A percentile compares a stretch with the other conserved stretches of the same genome.
phyloP scores from a whole-genome alignment of 2,329 filamentous ascomycete genomes.

The Aureobasidium subglaciale region DNA sequence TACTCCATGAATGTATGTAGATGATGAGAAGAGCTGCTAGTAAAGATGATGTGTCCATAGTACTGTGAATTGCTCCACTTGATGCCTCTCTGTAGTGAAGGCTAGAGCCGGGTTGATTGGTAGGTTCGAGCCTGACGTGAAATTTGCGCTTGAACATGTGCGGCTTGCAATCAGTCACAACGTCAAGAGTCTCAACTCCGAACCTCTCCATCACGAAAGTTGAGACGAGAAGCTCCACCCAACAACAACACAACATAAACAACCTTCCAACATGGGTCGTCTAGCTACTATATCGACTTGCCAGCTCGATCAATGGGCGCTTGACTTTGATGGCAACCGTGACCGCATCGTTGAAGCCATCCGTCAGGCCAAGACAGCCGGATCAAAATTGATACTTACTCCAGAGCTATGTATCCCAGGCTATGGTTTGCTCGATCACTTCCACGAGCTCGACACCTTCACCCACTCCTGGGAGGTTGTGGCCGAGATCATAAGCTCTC shows the following conservation, averaged over 20 bases:
- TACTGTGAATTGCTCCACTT: too few species aligned
- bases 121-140: neutral
- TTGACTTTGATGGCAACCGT: slow-evolving; percentile 59
- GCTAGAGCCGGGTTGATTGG: neutral
- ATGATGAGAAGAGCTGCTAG: too few species aligned
- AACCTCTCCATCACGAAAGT: neutral
- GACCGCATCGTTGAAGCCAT: slow-evolving; percentile 59
- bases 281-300: slow-evolving; percentile 40
- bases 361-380: slow-evolving; percentile 50
- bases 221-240: too few species aligned
- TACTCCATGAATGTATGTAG: neutral
- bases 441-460: slow-evolving; percentile 36
- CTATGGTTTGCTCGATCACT: slow-evolving; percentile 63
- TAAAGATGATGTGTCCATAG: too few species aligned
- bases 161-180: neutral
- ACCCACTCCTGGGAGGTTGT: slow-evolving; percentile 53
- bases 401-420: slow-evolving; percentile 49
- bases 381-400: slow-evolving; percentile 51
- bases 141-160: neutral
- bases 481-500: slow-evolving; percentile 52
- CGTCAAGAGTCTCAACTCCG: neutral
- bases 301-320: slow-evolving; percentile 39
- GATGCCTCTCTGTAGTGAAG: neutral
- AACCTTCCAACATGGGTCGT: slow-evolving; percentile 26
- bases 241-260: neutral